These are phyloP conservation scores for Dillenia turbinata DNA, from an alignment of 164 flowering plant genomes.

Conservation along the genomic window DNA sequence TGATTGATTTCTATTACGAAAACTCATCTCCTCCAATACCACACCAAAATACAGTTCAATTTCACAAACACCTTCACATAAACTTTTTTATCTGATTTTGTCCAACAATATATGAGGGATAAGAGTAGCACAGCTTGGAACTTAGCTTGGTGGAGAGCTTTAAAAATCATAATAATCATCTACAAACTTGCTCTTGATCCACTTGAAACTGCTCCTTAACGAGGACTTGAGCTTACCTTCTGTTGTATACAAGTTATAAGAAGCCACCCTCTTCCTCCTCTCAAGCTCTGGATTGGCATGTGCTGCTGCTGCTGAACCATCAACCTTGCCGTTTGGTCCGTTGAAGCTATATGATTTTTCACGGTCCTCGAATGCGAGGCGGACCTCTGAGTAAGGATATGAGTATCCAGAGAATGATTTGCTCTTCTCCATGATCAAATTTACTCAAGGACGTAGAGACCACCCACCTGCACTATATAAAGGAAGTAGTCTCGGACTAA, in stretches of 20 bases:
- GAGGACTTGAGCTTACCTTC: constrained; percentile 67
- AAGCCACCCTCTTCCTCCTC: constrained; percentile 70
- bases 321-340: constrained; percentile 45
- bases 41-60: too few species aligned
- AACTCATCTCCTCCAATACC: too few species aligned
- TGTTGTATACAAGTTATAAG: constrained; percentile 48
- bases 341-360: constrained; percentile 55
- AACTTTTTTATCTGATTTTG: too few species aligned
- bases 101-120: too few species aligned
- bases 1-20: too few species aligned
- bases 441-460: too few species aligned
- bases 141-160: too few species aligned
- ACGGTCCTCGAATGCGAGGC: constrained; percentile 31
- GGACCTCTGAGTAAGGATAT: constrained; percentile 25
- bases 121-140: too few species aligned
- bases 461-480: too few species aligned
- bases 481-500: too few species aligned
- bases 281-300: constrained; percentile 50
- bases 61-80: too few species aligned
- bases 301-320: constrained; percentile 27
- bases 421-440: constrained; percentile 52
- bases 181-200: constrained; percentile 70
- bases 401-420: constrained; percentile 51
- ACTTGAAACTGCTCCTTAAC: constrained; percentile 67
- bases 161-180: constrained; percentile 13